phyloP scores from a whole-genome alignment of 176 grass and related monocot genomes.

The Oropetium thomaeum region DNA sequence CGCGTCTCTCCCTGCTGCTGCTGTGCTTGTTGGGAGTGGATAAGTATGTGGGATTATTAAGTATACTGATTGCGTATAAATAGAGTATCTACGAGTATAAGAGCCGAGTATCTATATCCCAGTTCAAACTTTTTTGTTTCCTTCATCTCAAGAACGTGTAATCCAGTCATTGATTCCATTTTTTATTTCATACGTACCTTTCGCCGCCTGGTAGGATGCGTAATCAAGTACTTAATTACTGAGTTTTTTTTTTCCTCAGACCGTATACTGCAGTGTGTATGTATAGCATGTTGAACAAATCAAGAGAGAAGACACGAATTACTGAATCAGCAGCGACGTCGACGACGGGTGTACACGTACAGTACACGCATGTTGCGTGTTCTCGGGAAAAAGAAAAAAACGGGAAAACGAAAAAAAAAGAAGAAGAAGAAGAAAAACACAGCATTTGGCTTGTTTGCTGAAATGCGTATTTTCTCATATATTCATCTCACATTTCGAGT shows the following conservation, averaged over 20 bases:
- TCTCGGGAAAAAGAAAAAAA: neutral
- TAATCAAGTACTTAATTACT: too few relatives aligned
- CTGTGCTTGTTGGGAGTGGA: neutral
- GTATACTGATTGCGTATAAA: neutral
- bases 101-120: neutral
- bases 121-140: neutral
- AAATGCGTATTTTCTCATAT: neutral
- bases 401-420: too few relatives aligned
- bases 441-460: neutral
- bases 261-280: neutral
- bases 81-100: neutral
- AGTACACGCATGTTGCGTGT: neutral
- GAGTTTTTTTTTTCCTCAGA: too few relatives aligned
- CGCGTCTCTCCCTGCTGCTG: neutral
- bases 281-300: constrained; percentile 11
- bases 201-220: too few relatives aligned
- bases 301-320: neutral
- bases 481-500: neutral
- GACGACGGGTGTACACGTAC: too few relatives aligned
- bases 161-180: constrained; percentile 8
- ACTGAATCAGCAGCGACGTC: constrained; percentile 27
- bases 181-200: too few relatives aligned
- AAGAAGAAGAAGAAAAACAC: too few relatives aligned
- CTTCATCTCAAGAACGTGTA: neutral
- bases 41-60: constrained; percentile 10